These are phyloP conservation scores for Daedalea quercina DNA, from an alignment of 768 basidiomycete species.

Conservation along the genomic window DNA sequence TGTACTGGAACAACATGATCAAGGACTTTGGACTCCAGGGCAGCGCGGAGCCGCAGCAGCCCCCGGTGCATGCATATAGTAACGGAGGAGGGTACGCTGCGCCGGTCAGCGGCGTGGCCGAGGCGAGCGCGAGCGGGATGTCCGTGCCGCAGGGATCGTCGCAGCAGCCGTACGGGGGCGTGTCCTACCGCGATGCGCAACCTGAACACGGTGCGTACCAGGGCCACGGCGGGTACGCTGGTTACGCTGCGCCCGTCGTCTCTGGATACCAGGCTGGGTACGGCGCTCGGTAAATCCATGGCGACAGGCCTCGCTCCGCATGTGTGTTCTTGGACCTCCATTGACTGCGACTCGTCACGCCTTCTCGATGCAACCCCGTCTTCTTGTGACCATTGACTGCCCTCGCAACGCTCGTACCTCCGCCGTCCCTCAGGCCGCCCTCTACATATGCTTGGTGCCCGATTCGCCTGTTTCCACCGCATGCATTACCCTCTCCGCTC, in stretches of 20 bases:
- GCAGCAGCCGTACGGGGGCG: background rate
- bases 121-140: background rate
- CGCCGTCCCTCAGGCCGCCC: background rate
- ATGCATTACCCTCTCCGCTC: background rate
- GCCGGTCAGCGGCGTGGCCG: background rate
- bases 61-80: background rate
- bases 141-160: background rate
- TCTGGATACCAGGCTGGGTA: background rate
- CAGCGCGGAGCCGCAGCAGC: conserved; percentile 18
- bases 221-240: background rate
- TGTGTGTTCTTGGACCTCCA: no score
- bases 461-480: background rate
- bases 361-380: no score
- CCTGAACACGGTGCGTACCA: background rate
- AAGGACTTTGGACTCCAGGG: conserved; percentile 64
- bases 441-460: background rate
- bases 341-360: no score
- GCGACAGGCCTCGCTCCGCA: no score
- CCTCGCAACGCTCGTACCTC: no score
- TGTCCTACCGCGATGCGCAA: background rate
- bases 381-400: no score
- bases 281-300: no score
- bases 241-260: background rate
- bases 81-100: background rate
- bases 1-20: conserved; percentile 74